Evolutionary conservation across 2,329 filamentous ascomycete genomes (phyloP), one percentile per base, ranked within the genome.

Genomic region (Trichoderma semiorbis): DNA sequence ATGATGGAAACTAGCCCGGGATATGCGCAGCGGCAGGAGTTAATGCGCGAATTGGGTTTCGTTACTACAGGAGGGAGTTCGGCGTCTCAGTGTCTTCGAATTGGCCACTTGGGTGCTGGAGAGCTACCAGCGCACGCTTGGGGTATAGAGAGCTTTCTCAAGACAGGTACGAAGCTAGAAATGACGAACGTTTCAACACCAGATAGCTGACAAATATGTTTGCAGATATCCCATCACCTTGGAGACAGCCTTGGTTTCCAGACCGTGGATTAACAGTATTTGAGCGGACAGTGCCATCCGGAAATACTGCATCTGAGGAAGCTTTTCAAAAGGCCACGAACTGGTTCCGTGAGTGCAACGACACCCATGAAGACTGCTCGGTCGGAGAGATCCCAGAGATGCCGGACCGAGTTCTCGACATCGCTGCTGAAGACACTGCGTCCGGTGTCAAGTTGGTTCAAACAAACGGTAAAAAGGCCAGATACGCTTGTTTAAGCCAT

Each of bases 221-320:
- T 3, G 7, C 55, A 71, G 69, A 53, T 1, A 50, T 71, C 18
- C 69, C 69, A 12, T 71, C 69, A 28, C 69, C 69, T 0, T 71
- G 69, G 69, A 71, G 69, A 10, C 50, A 71, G 21, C 69, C 69
- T 55, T 71, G 69, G 69, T 66, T 50, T 53, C 69, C 69, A 14
- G 69, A 71, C n/a, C 69, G 53, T 36, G 69, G 69, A 16, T 14
- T 71, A 18, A 43, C 55, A 12, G 7, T 71, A 6, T 61, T 64
- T 12, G 60, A 71, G 47, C 50, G 69, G 8, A 21, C 69, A 18
- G 30, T 30, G 7, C 32, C 55, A 24, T 66, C 69, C 7, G 62
- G 62, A 12, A 64, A 71, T 28, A 71, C 69, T 0, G 69, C 53
- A 30, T 71, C 69, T 18, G 62, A 71, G 1, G 28, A 66, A 36